Evolutionary conservation across 2,329 filamentous ascomycete species (phyloP), one percentile per base, ranked within the genome.

Genomic region (Biscogniauxia mediterranea): DNA sequence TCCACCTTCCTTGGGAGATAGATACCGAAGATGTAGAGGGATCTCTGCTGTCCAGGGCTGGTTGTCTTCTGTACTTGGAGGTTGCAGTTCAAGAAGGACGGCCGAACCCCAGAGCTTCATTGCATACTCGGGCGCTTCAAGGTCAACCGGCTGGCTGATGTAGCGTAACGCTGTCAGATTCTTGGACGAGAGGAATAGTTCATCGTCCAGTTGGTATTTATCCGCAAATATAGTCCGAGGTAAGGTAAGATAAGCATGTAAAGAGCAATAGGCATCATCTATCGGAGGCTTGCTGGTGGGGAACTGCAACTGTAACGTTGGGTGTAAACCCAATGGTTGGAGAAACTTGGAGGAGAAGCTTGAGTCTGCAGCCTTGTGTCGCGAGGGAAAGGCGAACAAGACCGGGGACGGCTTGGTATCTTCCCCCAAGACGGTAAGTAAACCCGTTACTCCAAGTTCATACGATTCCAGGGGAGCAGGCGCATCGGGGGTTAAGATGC

Each of bases 61-160:
- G 17, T 79, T 70, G 19, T 76, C 73, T 68, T 73, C 68, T 7
- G 67, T 61, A 5, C 69, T 62, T 0, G 89, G 85, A 1, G 82
- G 80, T 0, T 85, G 84, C 49, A 98, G 82, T 72, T 95, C 88
- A 20, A 97, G 77, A 4, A 97, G 81, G 17, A 92, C 81, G 17
- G 84, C 86, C 0, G 90, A 93, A 5, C 94, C 94, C 94, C 94
- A 97, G 32, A 81, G 76, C 6, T 83, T 72, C 28, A 92, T 83
- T 1, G 88, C 86, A 80, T 96, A 98, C 69, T 89, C 89, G 1
- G 94, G 94, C 0, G 92, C 93, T 78, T 98, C 94, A 57, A 98
- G 87, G 68, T 98, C 93, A 6, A 93, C 90, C 20, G 92, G 91
- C 13, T 90, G 85, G 25, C 87, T 87, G 15, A 92, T 83, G 65